Evolutionary conservation across 108 stramenopile species (phyloP).

Genomic region (Skeletonema grethae): DNA sequence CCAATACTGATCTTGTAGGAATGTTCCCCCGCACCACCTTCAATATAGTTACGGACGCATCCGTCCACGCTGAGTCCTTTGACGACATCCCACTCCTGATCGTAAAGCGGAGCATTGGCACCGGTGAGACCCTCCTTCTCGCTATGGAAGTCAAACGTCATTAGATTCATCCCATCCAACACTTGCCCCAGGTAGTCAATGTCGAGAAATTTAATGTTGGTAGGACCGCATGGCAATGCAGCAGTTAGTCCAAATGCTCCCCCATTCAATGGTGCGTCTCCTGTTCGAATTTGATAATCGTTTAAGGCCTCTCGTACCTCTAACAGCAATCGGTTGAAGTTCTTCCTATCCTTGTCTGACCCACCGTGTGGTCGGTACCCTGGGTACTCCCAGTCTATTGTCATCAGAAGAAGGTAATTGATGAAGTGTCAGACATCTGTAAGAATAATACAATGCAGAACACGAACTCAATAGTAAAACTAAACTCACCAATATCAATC

Average conservation of each 20-base stretch:
- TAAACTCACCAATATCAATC: slow-evolving; percentile 31
- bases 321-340: slow-evolving; percentile 35
- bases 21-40: slow-evolving; percentile 26
- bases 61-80: slow-evolving; percentile 42
- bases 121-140: slow-evolving; percentile 42
- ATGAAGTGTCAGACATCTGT: neutral
- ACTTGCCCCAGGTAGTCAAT: slow-evolving; percentile 18
- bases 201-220: slow-evolving; percentile 37
- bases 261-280: slow-evolving; percentile 12
- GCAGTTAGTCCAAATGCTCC: slow-evolving; percentile 45
- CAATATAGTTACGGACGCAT: slow-evolving; percentile 36
- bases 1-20: slow-evolving; percentile 43
- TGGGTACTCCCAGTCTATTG: slow-evolving; percentile 40
- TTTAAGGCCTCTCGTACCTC: slow-evolving; percentile 35
- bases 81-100: slow-evolving; percentile 39
- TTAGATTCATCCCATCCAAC: slow-evolving; percentile 43
- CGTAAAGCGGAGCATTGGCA: slow-evolving; percentile 34
- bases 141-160: slow-evolving; percentile 51
- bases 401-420: neutral
- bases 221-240: slow-evolving; percentile 40
- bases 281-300: slow-evolving; percentile 19
- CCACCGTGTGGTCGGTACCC: slow-evolving; percentile 40
- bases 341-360: slow-evolving; percentile 34
- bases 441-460: no score
- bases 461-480: neutral